Percentiles rank a stretch among this genome's conserved stretches.
Evolutionary conservation across 371 early-diverging fungal genomes (phyloP).

Genomic region (Dinochytrium kinnereticum): DNA sequence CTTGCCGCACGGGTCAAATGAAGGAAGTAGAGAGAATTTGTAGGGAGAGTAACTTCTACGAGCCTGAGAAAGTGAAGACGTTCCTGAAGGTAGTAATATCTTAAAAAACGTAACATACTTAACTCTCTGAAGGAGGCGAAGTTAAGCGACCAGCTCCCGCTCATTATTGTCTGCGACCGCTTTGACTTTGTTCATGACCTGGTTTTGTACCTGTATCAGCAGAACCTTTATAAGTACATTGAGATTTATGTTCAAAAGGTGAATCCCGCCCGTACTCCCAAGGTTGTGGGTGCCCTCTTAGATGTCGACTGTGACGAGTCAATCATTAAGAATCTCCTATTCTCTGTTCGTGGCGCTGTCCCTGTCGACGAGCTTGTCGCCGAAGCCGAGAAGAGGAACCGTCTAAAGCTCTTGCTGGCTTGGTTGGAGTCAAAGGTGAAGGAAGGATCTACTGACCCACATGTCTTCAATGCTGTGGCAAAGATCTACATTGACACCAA

Average conservation of each 20-base stretch:
- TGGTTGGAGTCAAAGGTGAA: constrained; percentile 60
- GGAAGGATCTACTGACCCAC: constrained; percentile 84
- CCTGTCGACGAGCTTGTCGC: constrained; percentile 88
- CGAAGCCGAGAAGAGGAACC: constrained; percentile 94
- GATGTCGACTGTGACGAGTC: constrained; percentile 98
- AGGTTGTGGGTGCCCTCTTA: constrained; percentile 94
- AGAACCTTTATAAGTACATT: constrained; percentile 90
- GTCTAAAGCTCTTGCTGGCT: constrained; percentile 83
- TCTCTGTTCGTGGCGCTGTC: constrained; percentile 76
- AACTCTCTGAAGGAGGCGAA: constrained; percentile 77
- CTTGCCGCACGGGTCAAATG: constrained; percentile 88
- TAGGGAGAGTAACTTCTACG: constrained; percentile 93
- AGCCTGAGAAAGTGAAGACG: constrained; percentile 97
- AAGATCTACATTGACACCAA: constrained; percentile 99
- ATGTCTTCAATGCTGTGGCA: constrained; percentile 95
- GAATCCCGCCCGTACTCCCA: constrained; percentile 91
- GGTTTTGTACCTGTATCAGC: constrained; percentile 93
- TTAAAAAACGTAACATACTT: background rate
- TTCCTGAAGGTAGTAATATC: constrained; percentile 79
- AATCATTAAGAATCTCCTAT: constrained; percentile 85
- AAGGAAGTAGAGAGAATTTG: constrained; percentile 98
- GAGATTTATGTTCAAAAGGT: constrained; percentile 98
- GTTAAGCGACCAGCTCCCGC: constrained; percentile 91
- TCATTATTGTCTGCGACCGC: constrained; percentile 98
- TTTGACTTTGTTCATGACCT: constrained; percentile 96